Evolutionary conservation across 306 rosid genomes (phyloP), one percentile per base, ranked within the genome.

Genomic region (Prunus dulcis): DNA sequence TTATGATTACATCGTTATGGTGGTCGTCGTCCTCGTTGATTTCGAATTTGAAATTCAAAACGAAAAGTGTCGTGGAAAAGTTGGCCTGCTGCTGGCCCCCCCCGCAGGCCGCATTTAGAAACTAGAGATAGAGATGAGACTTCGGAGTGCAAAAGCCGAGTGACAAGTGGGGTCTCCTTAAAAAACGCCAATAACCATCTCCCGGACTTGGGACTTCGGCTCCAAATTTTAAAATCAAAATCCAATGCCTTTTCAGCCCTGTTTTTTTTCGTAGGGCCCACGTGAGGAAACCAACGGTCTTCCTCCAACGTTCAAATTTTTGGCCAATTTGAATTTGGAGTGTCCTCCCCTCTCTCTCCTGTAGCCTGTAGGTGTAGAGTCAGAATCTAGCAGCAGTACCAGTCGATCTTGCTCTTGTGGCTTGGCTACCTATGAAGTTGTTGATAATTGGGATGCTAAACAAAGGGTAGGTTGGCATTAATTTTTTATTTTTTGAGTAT

Each of bases 31-130:
- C 65, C 32, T 57, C 47, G 27, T 57, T 22, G 27, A 25, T 61
- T 89, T 91, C 86, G 87, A 90, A 90, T 88, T 92, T 92, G 88
- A 92, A 92, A 85, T 85, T 89, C 80, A 63, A 91, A 86, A 75
- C 11, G 81, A 67, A 77, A 79, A 68, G 81, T 8, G 85, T 64
- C 74, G 85, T 75, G 78, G 75, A 63, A 86, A 86, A 82, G 85
- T 58, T 10, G 76, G 67, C 67, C 66, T 61, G 76, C 43, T 38
- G 43, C 9, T 38, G 70, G 11, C 66, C 53, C 52, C 47, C 19
- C 11, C 38, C 76, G 20, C 2, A 30, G 75, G 58, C 58, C 9
- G 27, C 51, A 25, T 18, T 61, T 27, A 73, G 57, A 25, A 47
- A 34, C 4, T 9, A 18, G 49, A 34, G 76, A 72, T 25, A 19